Conservation (phyloP, 2,329 filamentous ascomycete species). For the Aspergillus sp. region DNA sequence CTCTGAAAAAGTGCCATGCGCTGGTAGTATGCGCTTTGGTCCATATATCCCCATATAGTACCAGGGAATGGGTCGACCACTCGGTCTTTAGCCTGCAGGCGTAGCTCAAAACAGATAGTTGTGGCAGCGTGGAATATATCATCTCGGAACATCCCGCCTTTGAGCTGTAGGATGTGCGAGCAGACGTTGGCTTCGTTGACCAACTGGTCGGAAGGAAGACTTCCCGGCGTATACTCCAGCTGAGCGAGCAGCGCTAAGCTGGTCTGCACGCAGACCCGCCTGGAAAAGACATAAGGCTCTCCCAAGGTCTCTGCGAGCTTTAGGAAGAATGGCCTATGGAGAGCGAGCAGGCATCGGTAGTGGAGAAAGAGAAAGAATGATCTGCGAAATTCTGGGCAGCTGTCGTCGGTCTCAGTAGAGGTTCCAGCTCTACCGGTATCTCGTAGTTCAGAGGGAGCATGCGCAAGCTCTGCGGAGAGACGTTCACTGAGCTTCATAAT, state of each 20-base stretch:
- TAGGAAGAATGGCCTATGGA: conserved; percentile 3
- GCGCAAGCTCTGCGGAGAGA: background rate
- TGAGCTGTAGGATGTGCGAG: background rate
- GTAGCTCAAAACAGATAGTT: conserved; percentile 1
- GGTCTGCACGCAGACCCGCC: conserved; percentile 1
- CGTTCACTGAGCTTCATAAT: background rate
- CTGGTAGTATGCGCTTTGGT: background rate
- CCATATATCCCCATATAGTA: background rate
- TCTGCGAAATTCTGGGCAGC: background rate
- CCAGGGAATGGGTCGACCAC: background rate
- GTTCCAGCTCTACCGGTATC: background rate
- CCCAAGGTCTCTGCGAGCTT: background rate
- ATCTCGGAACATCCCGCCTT: conserved; percentile 2
- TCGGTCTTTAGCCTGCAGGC: background rate
- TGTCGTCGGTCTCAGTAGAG: background rate
- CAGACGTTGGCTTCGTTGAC: background rate
- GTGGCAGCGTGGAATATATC: conserved; percentile 2
- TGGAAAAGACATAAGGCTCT: background rate
- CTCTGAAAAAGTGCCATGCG: background rate
- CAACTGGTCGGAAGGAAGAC: background rate
- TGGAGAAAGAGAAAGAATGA: conserved; percentile 1
- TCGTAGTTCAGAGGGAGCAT: background rate
- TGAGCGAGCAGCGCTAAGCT: background rate
- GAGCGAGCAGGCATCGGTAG: conserved; percentile 1
- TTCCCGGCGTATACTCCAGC: background rate